Base-by-base conservation (phyloP, 257 asterid genomes). In the Salvia miltiorrhiza region DNA sequence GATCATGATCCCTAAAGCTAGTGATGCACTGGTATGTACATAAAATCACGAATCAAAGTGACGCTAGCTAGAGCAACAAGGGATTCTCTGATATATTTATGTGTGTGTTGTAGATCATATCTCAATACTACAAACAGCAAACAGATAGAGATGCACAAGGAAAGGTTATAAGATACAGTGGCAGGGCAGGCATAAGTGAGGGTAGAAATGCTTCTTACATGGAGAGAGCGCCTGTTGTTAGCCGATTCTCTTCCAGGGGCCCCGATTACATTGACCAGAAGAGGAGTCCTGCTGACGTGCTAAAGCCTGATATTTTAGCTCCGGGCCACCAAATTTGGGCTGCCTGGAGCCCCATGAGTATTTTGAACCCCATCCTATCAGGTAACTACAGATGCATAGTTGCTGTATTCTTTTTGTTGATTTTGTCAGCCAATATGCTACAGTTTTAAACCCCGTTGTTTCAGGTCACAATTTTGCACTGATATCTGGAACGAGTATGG, bases 281-380 rank as follows among this genome's bases (percentile, higher is more conserved):
- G 12, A 83, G 82, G 77, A 84, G 32, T 47, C 94, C 99, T 11
- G 80, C 78, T 7, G 97, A 93, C 77, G 89, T 93, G 7, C 92
- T 93, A 9, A 93, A 90, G 87, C 99, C 97, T 0, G 97, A 93
- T 72, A 80, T 90, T 73, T 75, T 93, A 75, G 99, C 97, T 33
- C 97, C 97, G 1, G 99, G 96, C 37, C 86, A 90, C 78, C 99
- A 93, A 73, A 90, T 90, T 44, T 93, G 97, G 97, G 97, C 90
- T 37, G 99, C 97, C 37, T 90, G 99, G 99, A 93, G 96, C 72
- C 96, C 99, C 78, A 82, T 83, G 90, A 93, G 97, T 76, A 86
- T 73, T 69, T 63, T 20, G 41, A 78, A 87, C 81, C 92, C 95
- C 44, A 75, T 87, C 43, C 81, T 87, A 33, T 76, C 89, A 5